Percentiles rank a stretch among this genome's conserved stretches.
These are phyloP conservation scores for Pythium periplocum DNA, from an alignment of 352 stramenopile genomes.

Conservation along the genomic window DNA sequence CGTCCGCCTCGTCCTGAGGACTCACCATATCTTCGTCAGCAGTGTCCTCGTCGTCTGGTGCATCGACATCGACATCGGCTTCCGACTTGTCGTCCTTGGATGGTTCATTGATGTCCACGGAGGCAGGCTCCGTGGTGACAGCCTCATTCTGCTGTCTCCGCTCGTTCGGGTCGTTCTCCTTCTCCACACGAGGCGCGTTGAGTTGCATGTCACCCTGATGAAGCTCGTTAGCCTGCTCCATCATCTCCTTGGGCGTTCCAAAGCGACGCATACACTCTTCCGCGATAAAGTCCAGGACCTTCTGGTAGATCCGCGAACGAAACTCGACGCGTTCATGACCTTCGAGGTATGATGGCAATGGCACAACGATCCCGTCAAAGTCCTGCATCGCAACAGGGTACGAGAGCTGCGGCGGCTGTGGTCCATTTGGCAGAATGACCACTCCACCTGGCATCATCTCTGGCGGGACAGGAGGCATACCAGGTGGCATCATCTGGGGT, in stretches of 20 bases:
- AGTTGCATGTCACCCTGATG: too few relatives aligned
- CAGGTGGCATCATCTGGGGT: slow-evolving; percentile 1
- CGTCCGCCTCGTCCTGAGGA: too few relatives aligned
- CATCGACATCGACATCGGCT: too few relatives aligned
- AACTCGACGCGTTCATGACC: slow-evolving; percentile 69
- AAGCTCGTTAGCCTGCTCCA: too few relatives aligned
- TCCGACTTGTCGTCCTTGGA: too few relatives aligned
- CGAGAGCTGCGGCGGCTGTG: slow-evolving; percentile 47
- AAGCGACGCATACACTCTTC: slow-evolving; percentile 70
- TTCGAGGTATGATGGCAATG: slow-evolving; percentile 68
- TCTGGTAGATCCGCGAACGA: slow-evolving; percentile 75
- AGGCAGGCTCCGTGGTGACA: too few relatives aligned
- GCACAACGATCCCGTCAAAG: slow-evolving; percentile 79
- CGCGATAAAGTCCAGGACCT: slow-evolving; percentile 79
- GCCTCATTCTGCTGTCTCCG: too few relatives aligned
- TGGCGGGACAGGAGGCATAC: slow-evolving; percentile 2
- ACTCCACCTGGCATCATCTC: slow-evolving; percentile 24
- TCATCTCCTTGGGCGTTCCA: neutral
- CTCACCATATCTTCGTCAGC: too few relatives aligned
- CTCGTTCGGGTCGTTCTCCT: too few relatives aligned
- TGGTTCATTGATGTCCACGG: too few relatives aligned
- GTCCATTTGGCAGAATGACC: slow-evolving; percentile 39
- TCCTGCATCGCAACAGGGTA: slow-evolving; percentile 57
- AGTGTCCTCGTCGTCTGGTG: too few relatives aligned
- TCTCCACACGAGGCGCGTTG: too few relatives aligned